These are phyloP conservation scores for Irineochytrium annulatum DNA, from an alignment of 192 early-diverging fungal genomes.

Conservation along the genomic window DNA sequence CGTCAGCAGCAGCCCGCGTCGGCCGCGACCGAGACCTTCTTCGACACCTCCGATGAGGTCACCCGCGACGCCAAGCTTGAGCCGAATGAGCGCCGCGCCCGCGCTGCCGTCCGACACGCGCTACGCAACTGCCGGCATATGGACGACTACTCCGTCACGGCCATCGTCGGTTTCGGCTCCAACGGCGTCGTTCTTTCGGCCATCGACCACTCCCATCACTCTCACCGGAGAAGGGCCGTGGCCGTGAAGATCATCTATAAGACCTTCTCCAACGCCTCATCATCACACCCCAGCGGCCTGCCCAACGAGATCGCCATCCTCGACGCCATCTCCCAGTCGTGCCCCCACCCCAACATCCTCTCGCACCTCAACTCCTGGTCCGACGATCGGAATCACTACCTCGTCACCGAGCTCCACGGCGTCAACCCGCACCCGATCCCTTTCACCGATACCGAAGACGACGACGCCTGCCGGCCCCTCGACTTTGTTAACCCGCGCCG, in stretches of 20 bases:
- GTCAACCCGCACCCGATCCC: neutral
- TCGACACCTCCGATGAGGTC: too few species aligned
- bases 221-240: neutral
- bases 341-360: slow-evolving; percentile 3
- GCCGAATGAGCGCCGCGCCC: slow-evolving; percentile 8
- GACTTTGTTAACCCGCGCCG: neutral
- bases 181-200: slow-evolving; percentile 21
- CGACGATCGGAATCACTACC: slow-evolving; percentile 20
- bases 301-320: slow-evolving; percentile 12
- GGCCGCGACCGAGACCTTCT: too few species aligned
- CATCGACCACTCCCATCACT: neutral
- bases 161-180: slow-evolving; percentile 24
- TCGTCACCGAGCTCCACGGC: slow-evolving; percentile 9
- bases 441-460: too few species aligned
- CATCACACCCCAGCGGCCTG: neutral
- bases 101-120: slow-evolving; percentile 9
- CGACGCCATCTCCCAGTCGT: neutral
- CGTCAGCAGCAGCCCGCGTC: too few species aligned
- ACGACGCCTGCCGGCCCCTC: too few species aligned
- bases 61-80: too few species aligned
- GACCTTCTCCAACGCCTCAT: neutral
- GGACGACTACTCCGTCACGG: neutral
- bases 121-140: neutral
- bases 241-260: slow-evolving; percentile 29
- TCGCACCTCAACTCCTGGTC: slow-evolving; percentile 9